A percentile compares a stretch with the other conserved stretches of the same genome.
Conservation (phyloP, 371 early-diverging fungal species). For the Basidiobolus meristosporus region DNA sequence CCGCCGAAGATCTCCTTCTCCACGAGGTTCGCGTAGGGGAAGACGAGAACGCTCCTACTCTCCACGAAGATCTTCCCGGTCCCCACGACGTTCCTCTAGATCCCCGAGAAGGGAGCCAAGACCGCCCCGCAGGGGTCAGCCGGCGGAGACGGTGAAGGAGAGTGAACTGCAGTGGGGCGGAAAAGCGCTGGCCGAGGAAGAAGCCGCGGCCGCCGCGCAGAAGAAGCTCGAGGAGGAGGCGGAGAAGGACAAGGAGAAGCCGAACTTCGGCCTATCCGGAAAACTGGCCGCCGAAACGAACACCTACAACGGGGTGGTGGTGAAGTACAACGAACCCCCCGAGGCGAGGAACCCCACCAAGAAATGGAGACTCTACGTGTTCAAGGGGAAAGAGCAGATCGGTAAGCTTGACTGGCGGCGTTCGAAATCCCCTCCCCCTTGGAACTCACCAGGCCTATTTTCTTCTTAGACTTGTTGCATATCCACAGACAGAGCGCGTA, state of each 20-base stretch:
- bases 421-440: not conserved
- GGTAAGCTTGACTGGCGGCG: conserved; percentile 28
- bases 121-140: too few species aligned
- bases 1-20: too few species aligned
- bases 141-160: too few species aligned
- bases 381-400: conserved; percentile 73
- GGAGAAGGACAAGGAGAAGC: conserved; percentile 28
- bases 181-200: too few species aligned
- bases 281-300: conserved; percentile 72
- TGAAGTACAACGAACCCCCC: conserved; percentile 79
- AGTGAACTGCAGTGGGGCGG: too few species aligned
- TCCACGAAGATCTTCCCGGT: too few species aligned
- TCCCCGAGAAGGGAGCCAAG: too few species aligned
- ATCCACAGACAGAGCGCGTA: conserved; percentile 75
- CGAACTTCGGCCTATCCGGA: conserved; percentile 72
- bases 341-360: conserved; percentile 64
- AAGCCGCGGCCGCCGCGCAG: not conserved
- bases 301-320: conserved; percentile 55
- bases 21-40: too few species aligned
- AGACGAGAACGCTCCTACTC: too few species aligned
- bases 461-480: conserved; percentile 47
- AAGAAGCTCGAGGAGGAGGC: conserved; percentile 2
- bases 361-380: conserved; percentile 75
- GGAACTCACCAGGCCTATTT: not conserved
- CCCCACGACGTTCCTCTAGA: too few species aligned